Evolutionary conservation across 1,284 basidiomycete species (phyloP).

Genomic region (Singerocomus rubriflavus): DNA sequence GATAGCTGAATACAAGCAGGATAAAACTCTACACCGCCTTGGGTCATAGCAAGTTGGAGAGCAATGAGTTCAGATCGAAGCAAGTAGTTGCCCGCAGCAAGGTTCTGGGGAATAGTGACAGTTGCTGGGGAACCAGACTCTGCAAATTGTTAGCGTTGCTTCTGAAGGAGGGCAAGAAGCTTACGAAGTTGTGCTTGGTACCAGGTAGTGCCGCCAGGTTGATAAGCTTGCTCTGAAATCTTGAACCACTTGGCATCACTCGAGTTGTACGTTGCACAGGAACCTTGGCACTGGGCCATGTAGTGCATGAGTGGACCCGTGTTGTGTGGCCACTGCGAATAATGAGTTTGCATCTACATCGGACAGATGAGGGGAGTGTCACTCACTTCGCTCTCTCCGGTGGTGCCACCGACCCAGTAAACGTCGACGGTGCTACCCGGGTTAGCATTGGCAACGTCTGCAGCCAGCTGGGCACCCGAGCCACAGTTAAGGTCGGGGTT

Average conservation of each 20-base stretch:
- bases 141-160: conserved; percentile 15
- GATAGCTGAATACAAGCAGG: conserved; percentile 60
- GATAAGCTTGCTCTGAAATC: conserved; percentile 34
- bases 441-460: conserved; percentile 36
- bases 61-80: conserved; percentile 71
- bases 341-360: background rate
- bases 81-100: conserved; percentile 64
- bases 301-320: conserved; percentile 39
- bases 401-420: conserved; percentile 30
- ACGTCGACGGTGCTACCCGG: conserved; percentile 39
- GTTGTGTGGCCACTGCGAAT: conserved; percentile 37
- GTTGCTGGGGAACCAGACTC: conserved; percentile 38
- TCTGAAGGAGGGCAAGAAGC: background rate
- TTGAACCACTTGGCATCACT: conserved; percentile 38
- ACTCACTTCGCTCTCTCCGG: conserved; percentile 24
- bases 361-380: background rate
- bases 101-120: conserved; percentile 49
- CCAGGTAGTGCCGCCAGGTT: conserved; percentile 33
- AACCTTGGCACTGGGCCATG: conserved; percentile 34
- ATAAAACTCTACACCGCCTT: conserved; percentile 71
- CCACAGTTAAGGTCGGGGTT: conserved; percentile 42
- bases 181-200: conserved; percentile 40
- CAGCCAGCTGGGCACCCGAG: conserved; percentile 34
- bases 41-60: conserved; percentile 51
- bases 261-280: conserved; percentile 34